These are phyloP conservation scores for Apiotrichum sp. DNA, from an alignment of 1,284 basidiomycete genomes.

Conservation along the genomic window DNA sequence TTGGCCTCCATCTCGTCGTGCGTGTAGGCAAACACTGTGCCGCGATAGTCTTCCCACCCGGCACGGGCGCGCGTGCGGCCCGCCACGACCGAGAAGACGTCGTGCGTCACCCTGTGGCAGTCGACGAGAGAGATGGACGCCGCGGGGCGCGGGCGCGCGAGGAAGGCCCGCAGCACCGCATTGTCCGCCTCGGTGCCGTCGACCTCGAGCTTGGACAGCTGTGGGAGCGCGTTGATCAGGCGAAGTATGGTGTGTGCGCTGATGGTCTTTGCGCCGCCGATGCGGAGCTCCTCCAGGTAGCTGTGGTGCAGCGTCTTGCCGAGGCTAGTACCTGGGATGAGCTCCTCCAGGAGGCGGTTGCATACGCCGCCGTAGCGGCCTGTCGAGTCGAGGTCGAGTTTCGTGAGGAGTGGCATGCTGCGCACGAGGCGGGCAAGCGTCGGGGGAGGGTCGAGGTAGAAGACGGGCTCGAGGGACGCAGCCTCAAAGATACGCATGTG, in stretches of 20 bases:
- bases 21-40: conserved; percentile 44
- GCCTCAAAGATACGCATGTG: conserved; percentile 73
- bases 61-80: conserved; percentile 58
- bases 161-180: conserved; percentile 61
- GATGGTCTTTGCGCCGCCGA: conserved; percentile 63
- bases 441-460: conserved; percentile 19
- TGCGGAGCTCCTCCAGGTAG: conserved; percentile 61
- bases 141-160: conserved; percentile 47
- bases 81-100: conserved; percentile 53
- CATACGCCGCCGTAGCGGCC: conserved; percentile 54
- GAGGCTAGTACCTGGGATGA: conserved; percentile 13
- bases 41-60: conserved; percentile 66
- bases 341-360: conserved; percentile 58
- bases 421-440: conserved; percentile 10
- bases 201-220: conserved; percentile 62
- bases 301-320: conserved; percentile 1
- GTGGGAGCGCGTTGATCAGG: conserved; percentile 61
- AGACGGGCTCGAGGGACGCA: conserved; percentile 55
- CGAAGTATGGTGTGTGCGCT: conserved; percentile 58
- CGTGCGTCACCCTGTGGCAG: conserved; percentile 63
- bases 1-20: conserved; percentile 18
- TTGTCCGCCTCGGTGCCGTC: conserved; percentile 70
- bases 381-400: conserved; percentile 79
- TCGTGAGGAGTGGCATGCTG: conserved; percentile 59
- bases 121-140: conserved; percentile 59